Evolutionary conservation across 1,284 basidiomycete genomes (phyloP).

Genomic region (Bothia castanella): DNA sequence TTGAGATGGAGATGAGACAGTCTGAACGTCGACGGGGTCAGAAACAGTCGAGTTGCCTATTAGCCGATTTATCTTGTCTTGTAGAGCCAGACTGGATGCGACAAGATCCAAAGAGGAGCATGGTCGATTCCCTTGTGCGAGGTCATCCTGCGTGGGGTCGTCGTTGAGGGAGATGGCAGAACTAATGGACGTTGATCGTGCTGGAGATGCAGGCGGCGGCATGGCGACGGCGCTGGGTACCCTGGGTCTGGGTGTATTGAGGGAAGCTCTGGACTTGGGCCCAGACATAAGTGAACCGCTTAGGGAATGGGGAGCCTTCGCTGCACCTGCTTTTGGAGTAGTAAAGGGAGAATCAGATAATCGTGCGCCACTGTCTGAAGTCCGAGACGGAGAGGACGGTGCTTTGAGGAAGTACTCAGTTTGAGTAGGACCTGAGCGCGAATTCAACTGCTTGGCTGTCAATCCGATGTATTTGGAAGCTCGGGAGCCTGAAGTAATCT

Average conservation of each 20-base stretch:
- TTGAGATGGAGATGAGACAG: constrained; percentile 13
- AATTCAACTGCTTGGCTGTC: constrained; percentile 76
- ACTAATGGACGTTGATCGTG: constrained; percentile 30
- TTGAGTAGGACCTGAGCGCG: constrained; percentile 33
- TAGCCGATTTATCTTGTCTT: constrained; percentile 49
- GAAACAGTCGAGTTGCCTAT: constrained; percentile 33
- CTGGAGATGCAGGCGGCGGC: constrained; percentile 70
- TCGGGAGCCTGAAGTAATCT: constrained; percentile 75
- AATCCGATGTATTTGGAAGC: constrained; percentile 80
- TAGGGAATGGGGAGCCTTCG: constrained; percentile 37
- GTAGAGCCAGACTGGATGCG: constrained; percentile 41
- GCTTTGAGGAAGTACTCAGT: constrained; percentile 26
- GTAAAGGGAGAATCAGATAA: constrained; percentile 51
- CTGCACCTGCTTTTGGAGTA: constrained; percentile 55
- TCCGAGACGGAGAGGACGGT: constrained; percentile 31
- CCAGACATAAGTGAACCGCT: constrained; percentile 40
- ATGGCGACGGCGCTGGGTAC: constrained; percentile 72
- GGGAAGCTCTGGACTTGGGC: constrained; percentile 44
- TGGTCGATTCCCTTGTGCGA: constrained; percentile 18
- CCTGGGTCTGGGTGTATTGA: constrained; percentile 56
- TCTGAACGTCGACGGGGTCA: constrained; percentile 4
- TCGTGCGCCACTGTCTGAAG: constrained; percentile 17
- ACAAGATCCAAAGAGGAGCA: constrained; percentile 38
- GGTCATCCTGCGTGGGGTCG: constrained; percentile 19
- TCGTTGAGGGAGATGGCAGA: constrained; percentile 35